phyloP scores from a whole-genome alignment of 2,329 filamentous ascomycete species.

The Trichoderma sp. region DNA sequence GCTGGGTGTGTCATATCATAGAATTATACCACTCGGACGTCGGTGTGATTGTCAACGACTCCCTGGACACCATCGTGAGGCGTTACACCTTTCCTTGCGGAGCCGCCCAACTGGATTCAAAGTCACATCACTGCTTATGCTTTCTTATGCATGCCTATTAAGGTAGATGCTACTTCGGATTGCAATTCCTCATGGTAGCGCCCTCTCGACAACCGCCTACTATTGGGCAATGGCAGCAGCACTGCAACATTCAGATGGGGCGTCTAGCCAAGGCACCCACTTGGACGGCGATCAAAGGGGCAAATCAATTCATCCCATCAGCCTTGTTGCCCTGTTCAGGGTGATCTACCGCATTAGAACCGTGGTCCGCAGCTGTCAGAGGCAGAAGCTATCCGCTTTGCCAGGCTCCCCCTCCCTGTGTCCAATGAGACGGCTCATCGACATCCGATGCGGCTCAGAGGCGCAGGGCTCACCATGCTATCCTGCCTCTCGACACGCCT shows the following conservation, averaged over 20 bases:
- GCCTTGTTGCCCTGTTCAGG: neutral
- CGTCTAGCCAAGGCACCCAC: neutral
- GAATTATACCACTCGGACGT: neutral
- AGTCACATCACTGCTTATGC: neutral
- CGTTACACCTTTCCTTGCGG: neutral
- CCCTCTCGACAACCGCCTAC: neutral
- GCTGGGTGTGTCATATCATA: neutral
- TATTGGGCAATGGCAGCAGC: neutral
- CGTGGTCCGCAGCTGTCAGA: conserved; percentile 2
- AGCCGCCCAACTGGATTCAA: neutral
- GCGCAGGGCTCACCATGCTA: neutral
- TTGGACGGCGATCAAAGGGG: neutral
- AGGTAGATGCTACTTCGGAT: neutral
- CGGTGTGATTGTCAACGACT: neutral
- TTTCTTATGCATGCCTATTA: neutral
- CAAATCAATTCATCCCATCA: neutral
- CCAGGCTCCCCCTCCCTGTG: neutral
- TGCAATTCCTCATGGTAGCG: neutral
- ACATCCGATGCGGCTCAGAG: conserved; percentile 3
- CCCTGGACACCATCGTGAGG: neutral
- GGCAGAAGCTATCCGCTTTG: neutral
- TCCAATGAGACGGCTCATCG: neutral
- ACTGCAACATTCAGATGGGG: neutral
- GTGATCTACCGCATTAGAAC: neutral
- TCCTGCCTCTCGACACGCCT: neutral